Percentiles rank a stretch among this genome's conserved stretches.
These are phyloP conservation scores for Pulveroboletus sp. DNA, from an alignment of 768 basidiomycete genomes.

Conservation along the genomic window DNA sequence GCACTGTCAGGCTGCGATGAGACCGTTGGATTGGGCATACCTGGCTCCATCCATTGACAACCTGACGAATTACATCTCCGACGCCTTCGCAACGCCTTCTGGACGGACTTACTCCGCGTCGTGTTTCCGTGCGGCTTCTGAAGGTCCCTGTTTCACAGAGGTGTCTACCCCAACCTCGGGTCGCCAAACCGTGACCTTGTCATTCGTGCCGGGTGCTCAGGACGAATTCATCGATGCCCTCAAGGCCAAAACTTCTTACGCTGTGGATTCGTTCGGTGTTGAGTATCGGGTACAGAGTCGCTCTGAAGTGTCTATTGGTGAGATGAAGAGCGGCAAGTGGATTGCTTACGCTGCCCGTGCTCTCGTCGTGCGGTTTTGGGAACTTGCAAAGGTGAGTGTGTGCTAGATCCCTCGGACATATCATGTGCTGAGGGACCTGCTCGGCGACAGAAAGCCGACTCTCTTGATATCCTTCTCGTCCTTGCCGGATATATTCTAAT, in stretches of 20 bases:
- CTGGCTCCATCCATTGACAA: slow-evolving; percentile 44
- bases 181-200: slow-evolving; percentile 45
- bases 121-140: slow-evolving; percentile 41
- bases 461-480: slow-evolving; percentile 92
- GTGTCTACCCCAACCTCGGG: slow-evolving; percentile 33
- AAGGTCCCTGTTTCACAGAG: slow-evolving; percentile 39
- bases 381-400: slow-evolving; percentile 65
- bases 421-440: slow-evolving; percentile 11
- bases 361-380: slow-evolving; percentile 78
- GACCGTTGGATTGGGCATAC: slow-evolving; percentile 36
- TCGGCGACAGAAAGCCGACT: slow-evolving; percentile 75
- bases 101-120: slow-evolving; percentile 48
- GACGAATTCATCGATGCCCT: slow-evolving; percentile 49
- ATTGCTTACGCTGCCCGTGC: slow-evolving; percentile 80
- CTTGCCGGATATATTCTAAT: slow-evolving; percentile 91
- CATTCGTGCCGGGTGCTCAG: slow-evolving; percentile 46
- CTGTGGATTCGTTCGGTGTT: slow-evolving; percentile 38
- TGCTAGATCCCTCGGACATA: slow-evolving; percentile 2
- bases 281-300: slow-evolving; percentile 49
- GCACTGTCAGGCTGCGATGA: slow-evolving; percentile 23
- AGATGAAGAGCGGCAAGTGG: slow-evolving; percentile 84
- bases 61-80: slow-evolving; percentile 47
- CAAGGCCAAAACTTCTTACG: slow-evolving; percentile 26
- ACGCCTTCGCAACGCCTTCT: slow-evolving; percentile 37
- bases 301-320: slow-evolving; percentile 51